Conservation (phyloP, 73 alveolate species). For the Tetrahymena borealis region DNA sequence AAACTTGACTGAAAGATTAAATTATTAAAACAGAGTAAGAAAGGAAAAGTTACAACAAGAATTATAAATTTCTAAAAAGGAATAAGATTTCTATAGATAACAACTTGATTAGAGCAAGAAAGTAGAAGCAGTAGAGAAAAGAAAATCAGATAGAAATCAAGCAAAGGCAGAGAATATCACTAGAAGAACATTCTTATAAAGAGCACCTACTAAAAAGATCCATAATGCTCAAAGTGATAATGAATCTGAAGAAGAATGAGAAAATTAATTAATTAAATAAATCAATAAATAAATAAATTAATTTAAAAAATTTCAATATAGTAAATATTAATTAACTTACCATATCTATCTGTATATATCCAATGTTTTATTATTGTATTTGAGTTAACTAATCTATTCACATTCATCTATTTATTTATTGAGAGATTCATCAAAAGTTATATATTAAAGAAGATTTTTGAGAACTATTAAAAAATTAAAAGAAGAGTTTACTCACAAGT, state of each 20-base stretch:
- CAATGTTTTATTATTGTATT: too few species aligned
- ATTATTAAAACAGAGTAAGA: conserved; percentile 14
- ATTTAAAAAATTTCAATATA: background rate
- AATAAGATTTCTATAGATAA: conserved; percentile 22
- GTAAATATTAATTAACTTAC: too few species aligned
- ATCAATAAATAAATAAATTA: background rate
- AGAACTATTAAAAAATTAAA: background rate
- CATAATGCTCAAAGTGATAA: background rate
- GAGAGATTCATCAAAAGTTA: too few species aligned
- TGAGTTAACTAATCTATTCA: too few species aligned
- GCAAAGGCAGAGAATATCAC: background rate
- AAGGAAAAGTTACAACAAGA: conserved; percentile 21
- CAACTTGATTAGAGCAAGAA: background rate
- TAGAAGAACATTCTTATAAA: background rate
- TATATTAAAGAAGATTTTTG: background rate
- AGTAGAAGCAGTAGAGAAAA: background rate
- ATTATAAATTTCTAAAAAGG: conserved; percentile 15
- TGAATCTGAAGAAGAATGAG: background rate
- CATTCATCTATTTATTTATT: too few species aligned
- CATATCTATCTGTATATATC: too few species aligned
- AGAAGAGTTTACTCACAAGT: background rate
- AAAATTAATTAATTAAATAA: background rate
- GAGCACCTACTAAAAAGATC: background rate
- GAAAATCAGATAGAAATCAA: background rate
- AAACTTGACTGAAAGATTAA: conserved; percentile 77